A percentile compares a stretch with the other conserved stretches of the same genome.
Conservation (phyloP, 352 stramenopile genomes). For the Thraustotheca clavata region DNA sequence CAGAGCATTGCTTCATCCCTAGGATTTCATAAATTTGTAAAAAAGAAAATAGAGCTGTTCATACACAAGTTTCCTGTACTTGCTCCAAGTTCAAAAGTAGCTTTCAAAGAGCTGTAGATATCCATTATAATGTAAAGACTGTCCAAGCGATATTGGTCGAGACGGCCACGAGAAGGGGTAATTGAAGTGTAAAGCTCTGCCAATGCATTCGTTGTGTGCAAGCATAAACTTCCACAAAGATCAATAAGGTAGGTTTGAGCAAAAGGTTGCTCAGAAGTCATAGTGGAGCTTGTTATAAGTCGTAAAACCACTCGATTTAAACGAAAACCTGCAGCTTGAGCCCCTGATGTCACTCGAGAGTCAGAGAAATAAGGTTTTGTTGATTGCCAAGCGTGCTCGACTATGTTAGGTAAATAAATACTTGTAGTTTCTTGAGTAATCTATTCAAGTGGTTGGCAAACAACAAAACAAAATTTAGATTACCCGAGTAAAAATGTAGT, state of each 20-base stretch:
- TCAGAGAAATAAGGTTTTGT: conserved; percentile 15
- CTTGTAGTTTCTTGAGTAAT: background rate
- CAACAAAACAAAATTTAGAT: background rate
- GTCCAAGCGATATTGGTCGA: conserved; percentile 14
- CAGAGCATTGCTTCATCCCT: background rate
- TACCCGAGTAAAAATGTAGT: background rate
- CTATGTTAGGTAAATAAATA: conserved; percentile 5
- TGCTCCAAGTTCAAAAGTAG: background rate
- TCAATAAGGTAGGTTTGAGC: background rate
- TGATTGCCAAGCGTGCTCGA: conserved; percentile 1
- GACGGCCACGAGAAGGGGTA: background rate
- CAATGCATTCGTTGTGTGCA: background rate
- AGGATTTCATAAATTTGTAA: background rate
- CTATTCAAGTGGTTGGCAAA: background rate
- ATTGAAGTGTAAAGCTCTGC: conserved; percentile 1
- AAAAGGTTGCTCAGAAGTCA: background rate
- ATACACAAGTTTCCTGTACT: background rate
- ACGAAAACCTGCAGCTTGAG: conserved; percentile 1
- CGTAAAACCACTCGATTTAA: background rate
- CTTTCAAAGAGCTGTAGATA: background rate
- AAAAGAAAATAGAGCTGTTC: background rate
- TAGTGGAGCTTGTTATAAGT: background rate
- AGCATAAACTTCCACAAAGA: background rate
- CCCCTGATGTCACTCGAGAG: conserved; percentile 6
- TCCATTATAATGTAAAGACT: conserved; percentile 6